Evolutionary conservation across 2,329 filamentous ascomycete species (phyloP), one percentile per base, ranked within the genome.

Genomic region (Chrysoporthe puriensis): DNA sequence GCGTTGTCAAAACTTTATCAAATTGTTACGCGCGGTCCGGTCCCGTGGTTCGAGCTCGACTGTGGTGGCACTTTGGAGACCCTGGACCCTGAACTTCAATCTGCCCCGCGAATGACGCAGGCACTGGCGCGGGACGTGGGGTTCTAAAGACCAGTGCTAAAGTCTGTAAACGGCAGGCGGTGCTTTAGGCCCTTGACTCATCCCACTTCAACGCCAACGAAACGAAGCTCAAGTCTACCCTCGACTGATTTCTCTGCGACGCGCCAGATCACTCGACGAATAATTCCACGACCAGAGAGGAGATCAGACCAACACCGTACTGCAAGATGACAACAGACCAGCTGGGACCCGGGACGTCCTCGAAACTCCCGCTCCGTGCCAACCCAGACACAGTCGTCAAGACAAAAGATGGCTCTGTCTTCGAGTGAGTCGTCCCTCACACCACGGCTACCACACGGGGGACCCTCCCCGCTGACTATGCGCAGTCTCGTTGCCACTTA

Each of bases 401-500:
- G n/a, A 70, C 62, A 16, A 63, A 66, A 21, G 66, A 70, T 63
- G 69, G 62, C 54, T 62, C 72, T 18, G 73, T 75, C 63, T 80
- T 81, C 67, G 79, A 81, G 78, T 79, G 71, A 68, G 70, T 48
- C 32, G n/a, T n/a, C 21, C 21, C 57, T 56, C 44, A 6, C 50
- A 18, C 18, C 16, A 62, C n/a, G 26, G 26, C 5, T 16, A 26
- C 14, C 8, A 9, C n/a, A 18, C 18, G 13, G 18, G 16, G 40
- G 11, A 7, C 48, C 34, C 21, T 2, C 40, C 18, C 16, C 18
- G 13, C 36, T 62, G 46, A 36, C 16, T 40, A 18, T 13, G 13
- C 21, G 9, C 70, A 86, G 85, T 76, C 87, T 89, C 73, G 86
- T 88, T 69, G 77, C 79, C 36, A 83, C 84, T 32, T 89, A 88